Percentiles rank a stretch among this genome's conserved stretches.
Evolutionary conservation across 1,284 basidiomycete species (phyloP).

Genomic region (Naganishia albida): DNA sequence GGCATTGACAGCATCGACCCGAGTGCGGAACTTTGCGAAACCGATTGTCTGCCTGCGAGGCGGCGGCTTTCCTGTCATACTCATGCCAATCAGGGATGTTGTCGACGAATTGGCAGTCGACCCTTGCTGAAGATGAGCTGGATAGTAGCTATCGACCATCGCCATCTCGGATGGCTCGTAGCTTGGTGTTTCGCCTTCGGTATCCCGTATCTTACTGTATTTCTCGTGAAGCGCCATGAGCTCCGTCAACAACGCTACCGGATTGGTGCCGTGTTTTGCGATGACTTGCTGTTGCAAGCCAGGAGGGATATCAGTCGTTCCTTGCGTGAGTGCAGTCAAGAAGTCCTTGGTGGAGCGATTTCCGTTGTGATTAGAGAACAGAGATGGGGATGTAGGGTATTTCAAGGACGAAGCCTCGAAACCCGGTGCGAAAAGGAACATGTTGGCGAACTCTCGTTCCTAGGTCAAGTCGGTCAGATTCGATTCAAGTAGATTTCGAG

Average conservation of each 20-base stretch:
- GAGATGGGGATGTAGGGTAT: conserved; percentile 68
- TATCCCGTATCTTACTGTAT: conserved; percentile 14
- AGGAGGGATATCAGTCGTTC: conserved; percentile 28
- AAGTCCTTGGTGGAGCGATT: conserved; percentile 24
- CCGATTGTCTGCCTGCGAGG: conserved; percentile 85
- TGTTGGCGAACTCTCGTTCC: conserved; percentile 99
- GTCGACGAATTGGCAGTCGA: conserved; percentile 32
- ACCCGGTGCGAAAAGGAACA: conserved; percentile 94
- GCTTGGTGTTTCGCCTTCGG: conserved; percentile 6
- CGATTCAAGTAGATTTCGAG: not conserved
- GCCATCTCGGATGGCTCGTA: conserved; percentile 16
- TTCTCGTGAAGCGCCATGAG: conserved; percentile 24
- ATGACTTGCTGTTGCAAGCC: conserved; percentile 33
- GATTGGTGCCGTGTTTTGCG: conserved; percentile 22
- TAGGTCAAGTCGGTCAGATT: conserved; percentile 45
- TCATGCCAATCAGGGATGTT: conserved; percentile 30
- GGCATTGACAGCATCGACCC: conserved; percentile 83
- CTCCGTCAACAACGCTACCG: conserved; percentile 18
- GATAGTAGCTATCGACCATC: conserved; percentile 14
- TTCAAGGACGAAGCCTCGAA: conserved; percentile 98
- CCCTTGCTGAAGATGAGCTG: conserved; percentile 13
- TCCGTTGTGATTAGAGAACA: conserved; percentile 22
- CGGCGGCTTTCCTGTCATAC: conserved; percentile 23
- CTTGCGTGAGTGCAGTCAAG: conserved; percentile 21
- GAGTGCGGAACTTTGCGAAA: conserved; percentile 90